Percentiles rank a stretch among this genome's conserved stretches.
These are phyloP conservation scores for Monosporascus sp. DNA, from an alignment of 2,329 filamentous ascomycete genomes.

Conservation along the genomic window DNA sequence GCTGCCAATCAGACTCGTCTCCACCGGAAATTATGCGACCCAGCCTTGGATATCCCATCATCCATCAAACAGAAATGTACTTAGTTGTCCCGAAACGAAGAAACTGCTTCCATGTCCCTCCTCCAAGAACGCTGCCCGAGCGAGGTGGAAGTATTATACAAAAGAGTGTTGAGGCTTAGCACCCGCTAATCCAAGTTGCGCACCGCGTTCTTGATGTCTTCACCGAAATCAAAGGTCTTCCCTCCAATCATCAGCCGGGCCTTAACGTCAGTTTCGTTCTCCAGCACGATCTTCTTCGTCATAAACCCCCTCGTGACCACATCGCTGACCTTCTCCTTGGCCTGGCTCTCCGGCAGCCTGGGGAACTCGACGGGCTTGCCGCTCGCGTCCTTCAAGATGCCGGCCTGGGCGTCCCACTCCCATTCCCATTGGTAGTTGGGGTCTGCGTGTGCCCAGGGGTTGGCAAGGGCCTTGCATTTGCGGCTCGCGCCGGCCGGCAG, in stretches of 20 bases:
- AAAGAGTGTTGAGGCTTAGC: neutral
- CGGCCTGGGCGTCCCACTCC: slow-evolving; percentile 20
- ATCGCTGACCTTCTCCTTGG: slow-evolving; percentile 11
- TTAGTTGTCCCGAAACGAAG: too few relatives aligned
- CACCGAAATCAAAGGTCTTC: slow-evolving; percentile 20
- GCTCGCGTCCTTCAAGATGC: slow-evolving; percentile 12
- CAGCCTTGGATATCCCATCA: too few relatives aligned
- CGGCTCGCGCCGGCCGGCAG: slow-evolving; percentile 22
- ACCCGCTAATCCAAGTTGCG: neutral
- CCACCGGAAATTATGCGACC: too few relatives aligned
- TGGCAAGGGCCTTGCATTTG: slow-evolving; percentile 22
- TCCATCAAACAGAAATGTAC: too few relatives aligned
- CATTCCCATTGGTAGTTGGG: slow-evolving; percentile 21
- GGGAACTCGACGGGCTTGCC: slow-evolving; percentile 19
- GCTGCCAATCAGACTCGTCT: too few relatives aligned
- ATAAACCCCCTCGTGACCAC: slow-evolving; percentile 15
- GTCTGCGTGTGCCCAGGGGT: slow-evolving; percentile 25
- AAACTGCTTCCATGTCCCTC: too few relatives aligned
- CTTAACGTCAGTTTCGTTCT: slow-evolving; percentile 21
- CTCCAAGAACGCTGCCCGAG: too few relatives aligned
- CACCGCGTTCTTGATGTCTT: slow-evolving; percentile 10
- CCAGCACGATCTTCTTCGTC: slow-evolving; percentile 20
- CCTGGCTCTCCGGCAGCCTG: slow-evolving; percentile 4
- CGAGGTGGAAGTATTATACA: neutral
- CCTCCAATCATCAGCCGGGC: slow-evolving; percentile 18